Evolutionary conservation across 2,329 filamentous ascomycete genomes (phyloP).

Genomic region (Bisporella sp.): DNA sequence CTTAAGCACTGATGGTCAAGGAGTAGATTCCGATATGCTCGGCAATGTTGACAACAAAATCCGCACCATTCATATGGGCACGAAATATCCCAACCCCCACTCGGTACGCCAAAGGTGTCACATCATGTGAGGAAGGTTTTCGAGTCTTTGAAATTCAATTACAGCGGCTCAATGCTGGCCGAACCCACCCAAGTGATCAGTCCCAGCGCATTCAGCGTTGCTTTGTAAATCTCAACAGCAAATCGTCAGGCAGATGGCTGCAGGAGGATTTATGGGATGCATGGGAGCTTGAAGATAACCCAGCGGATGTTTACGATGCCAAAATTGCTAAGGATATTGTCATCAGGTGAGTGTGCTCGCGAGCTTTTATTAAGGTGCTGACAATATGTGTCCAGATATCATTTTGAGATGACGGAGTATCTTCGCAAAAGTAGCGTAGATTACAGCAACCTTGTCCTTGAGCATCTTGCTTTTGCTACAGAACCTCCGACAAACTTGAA

Average conservation of each 20-base stretch:
- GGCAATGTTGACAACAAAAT: background rate
- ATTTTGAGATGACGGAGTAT: conserved; percentile 4
- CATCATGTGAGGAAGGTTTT: conserved; percentile 2
- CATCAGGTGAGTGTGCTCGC: background rate
- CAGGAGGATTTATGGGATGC: conserved; percentile 3
- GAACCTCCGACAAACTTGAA: too few species aligned
- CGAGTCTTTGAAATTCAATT: conserved; percentile 4
- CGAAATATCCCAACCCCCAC: conserved; percentile 8
- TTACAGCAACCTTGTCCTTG: conserved; percentile 2
- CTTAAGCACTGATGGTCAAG: too few species aligned
- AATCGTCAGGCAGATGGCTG: background rate
- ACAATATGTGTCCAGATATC: background rate
- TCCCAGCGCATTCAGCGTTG: background rate
- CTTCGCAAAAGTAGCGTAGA: conserved; percentile 1
- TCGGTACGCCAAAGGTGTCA: conserved; percentile 5
- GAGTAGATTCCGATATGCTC: conserved; percentile 5
- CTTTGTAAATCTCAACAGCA: background rate
- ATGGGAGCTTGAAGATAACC: background rate
- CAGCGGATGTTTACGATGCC: background rate
- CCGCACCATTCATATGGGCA: background rate
- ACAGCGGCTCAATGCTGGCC: background rate
- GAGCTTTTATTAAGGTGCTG: too few species aligned
- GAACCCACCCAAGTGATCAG: background rate
- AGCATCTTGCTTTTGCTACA: background rate
- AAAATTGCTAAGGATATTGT: background rate